Conservation (phyloP, 805 yeast species). For the Teunomyces aglyptinius region DNA sequence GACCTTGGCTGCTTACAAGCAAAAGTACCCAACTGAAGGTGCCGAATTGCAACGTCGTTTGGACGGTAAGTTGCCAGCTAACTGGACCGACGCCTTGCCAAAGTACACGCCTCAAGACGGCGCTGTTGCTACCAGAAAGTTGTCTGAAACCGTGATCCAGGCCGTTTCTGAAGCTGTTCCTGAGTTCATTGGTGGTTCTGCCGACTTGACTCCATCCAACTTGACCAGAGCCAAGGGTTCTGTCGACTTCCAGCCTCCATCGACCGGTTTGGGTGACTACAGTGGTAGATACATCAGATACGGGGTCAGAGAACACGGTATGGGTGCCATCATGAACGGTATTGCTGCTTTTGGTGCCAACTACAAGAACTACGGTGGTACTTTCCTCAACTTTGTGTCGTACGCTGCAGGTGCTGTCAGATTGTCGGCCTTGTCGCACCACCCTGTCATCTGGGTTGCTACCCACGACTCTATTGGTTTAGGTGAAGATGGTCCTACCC, state of each 20-base stretch:
- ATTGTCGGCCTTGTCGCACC: conserved; percentile 79
- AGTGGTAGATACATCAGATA: conserved; percentile 92
- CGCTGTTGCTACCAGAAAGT: conserved; percentile 91
- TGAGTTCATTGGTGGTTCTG: conserved; percentile 95
- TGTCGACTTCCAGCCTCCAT: conserved; percentile 88
- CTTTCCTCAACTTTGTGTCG: conserved; percentile 89
- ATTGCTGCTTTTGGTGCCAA: conserved; percentile 86
- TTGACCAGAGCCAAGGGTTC: conserved; percentile 84
- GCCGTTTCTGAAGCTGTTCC: conserved; percentile 66
- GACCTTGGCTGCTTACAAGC: conserved; percentile 57
- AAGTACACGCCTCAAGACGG: conserved; percentile 71
- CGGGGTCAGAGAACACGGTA: conserved; percentile 99
- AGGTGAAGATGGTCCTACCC: conserved; percentile 94
- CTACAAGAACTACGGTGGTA: conserved; percentile 91
- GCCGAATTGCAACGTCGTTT: conserved; percentile 80
- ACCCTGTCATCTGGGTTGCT: conserved; percentile 83
- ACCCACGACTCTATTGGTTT: conserved; percentile 89
- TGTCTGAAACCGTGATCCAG: conserved; percentile 77
- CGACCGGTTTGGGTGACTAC: conserved; percentile 78
- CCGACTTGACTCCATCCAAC: conserved; percentile 96
- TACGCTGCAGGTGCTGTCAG: conserved; percentile 87
- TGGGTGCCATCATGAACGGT: conserved; percentile 99
- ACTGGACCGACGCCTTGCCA: conserved; percentile 80
- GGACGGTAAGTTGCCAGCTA: conserved; percentile 71
- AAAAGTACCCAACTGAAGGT: conserved; percentile 74